Conservation (phyloP, 805 yeast species). For the Henningerozyma blattae region DNA sequence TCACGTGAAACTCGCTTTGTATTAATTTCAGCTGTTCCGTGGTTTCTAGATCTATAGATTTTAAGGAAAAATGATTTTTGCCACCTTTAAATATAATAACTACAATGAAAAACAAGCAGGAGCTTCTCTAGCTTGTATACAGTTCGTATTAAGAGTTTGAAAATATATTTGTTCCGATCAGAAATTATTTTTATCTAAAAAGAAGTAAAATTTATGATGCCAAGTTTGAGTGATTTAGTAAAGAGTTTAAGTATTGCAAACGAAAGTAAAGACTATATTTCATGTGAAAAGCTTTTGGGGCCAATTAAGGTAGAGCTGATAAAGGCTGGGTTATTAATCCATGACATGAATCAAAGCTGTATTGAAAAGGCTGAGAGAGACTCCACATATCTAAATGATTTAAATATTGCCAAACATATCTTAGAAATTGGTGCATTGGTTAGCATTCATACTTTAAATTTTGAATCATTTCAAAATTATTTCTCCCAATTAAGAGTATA, state of each 20-base stretch:
- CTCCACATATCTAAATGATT: slow-evolving; percentile 41
- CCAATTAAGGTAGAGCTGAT: slow-evolving; percentile 71
- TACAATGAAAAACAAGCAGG: no score
- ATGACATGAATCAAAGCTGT: slow-evolving; percentile 35
- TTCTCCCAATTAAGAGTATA: slow-evolving; percentile 69
- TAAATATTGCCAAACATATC: slow-evolving; percentile 67
- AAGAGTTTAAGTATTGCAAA: slow-evolving; percentile 56
- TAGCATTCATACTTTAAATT: slow-evolving; percentile 51
- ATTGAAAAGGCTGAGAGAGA: slow-evolving; percentile 28
- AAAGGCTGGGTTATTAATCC: slow-evolving; percentile 65
- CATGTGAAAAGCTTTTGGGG: slow-evolving; percentile 51
- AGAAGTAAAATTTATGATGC: slow-evolving; percentile 13
- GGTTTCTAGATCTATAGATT: no score
- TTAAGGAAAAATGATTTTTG: no score
- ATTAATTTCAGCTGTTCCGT: no score
- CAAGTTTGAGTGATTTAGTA: slow-evolving; percentile 56
- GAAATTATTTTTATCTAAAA: background rate
- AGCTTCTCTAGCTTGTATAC: no score
- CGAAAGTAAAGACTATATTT: slow-evolving; percentile 45
- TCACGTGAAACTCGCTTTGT: no score
- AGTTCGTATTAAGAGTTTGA: no score
- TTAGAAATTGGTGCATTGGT: slow-evolving; percentile 82
- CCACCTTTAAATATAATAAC: no score
- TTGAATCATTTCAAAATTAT: slow-evolving; percentile 57
- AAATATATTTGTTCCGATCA: no score